Evolutionary conservation across 331 rosid genomes (phyloP), one percentile per base, ranked within the genome.

Genomic region (Acacia pycnantha): DNA sequence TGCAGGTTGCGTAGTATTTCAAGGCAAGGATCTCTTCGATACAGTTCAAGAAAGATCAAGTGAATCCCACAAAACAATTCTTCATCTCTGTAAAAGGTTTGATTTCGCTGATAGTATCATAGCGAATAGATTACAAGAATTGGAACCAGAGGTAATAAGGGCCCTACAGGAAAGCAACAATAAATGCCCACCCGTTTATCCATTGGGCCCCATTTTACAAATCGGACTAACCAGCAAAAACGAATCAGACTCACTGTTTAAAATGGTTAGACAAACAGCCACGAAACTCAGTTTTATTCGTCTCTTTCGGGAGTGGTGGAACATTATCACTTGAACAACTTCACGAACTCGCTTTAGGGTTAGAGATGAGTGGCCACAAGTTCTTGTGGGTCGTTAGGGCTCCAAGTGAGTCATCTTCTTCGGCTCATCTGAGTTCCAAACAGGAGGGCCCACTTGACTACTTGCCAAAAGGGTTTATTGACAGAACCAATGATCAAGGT

Each of bases 21-120:
- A n/a, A n/a, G n/a, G n/a, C n/a, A n/a, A n/a, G n/a, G n/a, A n/a
- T n/a, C n/a, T n/a, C n/a, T n/a, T n/a, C 2, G 33, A 31, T 31
- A 59, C 77, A 12, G 18, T 77, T 72, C 83, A 77, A n/a, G 84
- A 84, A 18, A 51, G 88, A 13, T 37, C 61, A 1, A 62, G 78
- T 41, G 77, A 68, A 2, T 11, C 48, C 16, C 83, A 80, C 19
- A 68, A 53, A 37, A 7, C 61, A 1, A 2, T 82, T 3, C 11
- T 47, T 11, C 54, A 50, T 19, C 4, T 48, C 15, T 48, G 54
- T 48, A 48, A 48, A 48, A 16, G 21, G 54, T 14, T 48, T 48
- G 54, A 48, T 48, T 48, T 12, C 3, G 54, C 5, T 12, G 54
- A 48, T 15, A 16, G 54, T 48, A 48, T 48, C 54, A 48, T 48